Base-by-base conservation (phyloP, 2,329 filamentous ascomycete genomes). In the Ciborinia camelliae region DNA sequence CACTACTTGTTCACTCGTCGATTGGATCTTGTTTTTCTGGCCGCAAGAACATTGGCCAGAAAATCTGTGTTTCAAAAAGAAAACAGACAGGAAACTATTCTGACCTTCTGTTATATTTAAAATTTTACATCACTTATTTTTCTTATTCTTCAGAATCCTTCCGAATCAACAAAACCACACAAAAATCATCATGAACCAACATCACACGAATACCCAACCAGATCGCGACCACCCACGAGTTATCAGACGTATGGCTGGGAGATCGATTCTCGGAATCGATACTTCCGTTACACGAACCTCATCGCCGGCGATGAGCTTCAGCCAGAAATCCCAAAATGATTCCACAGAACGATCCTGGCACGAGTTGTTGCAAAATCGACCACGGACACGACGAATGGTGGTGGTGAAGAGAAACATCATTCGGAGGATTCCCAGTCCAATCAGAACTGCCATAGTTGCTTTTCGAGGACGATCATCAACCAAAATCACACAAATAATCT, bases 371-470 rank as follows among this genome's bases (percentile, higher is more conserved):
- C 41, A 47, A 10, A 23, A 35, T 35, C 14, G 18, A 26, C 52
- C 23, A n/a, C 55, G 20, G n/a, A 47, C 28, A 26, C 14, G n/a
- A 26, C 20, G 41, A 35, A 35, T 58, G 30, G 20, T 26, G 6
- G 14, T 35, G 20, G 35, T 58, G 55, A 58, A 26, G 55, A 58
- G 55, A 23, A 47, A 26, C 8, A 35, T 58, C 20, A 47, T 58
- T 23, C 41, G 28, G 5, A 58, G 23, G 30, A 58, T 58, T 4
- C 30, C 55, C n/a, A 26, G 14, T 58, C 30, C 55, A 20, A 58
- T 47, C 1, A 35, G 55, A 26, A 35, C 28, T 26, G n/a, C 41
- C 9, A 2, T 58, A 4, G 35, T 47, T 28, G 14, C 41, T 20
- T 23, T 58, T 15, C 41, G 28, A 9, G 30, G 55, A 14, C 28